Percentiles rank a stretch among this genome's conserved stretches.
These are phyloP conservation scores for Chlamydomonas sphaeroides DNA, from an alignment of 139 green algal genomes.

Conservation along the genomic window DNA sequence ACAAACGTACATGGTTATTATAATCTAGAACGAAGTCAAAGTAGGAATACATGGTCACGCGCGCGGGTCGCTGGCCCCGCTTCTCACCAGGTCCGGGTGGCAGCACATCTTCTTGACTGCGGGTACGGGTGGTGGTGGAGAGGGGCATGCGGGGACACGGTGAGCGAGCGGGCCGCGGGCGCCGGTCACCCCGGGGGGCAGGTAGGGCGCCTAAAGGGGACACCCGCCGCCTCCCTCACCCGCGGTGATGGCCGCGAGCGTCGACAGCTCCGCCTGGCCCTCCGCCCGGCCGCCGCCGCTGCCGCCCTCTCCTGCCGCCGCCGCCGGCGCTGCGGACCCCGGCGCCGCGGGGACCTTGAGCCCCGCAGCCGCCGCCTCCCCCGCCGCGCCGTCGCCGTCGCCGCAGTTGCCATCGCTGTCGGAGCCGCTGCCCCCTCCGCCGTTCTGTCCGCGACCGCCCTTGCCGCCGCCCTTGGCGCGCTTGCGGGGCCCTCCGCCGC, in stretches of 20 bases:
- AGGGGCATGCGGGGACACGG: no score
- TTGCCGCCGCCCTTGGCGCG: neutral
- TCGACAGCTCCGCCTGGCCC: conserved; percentile 13
- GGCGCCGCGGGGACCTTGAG: conserved; percentile 52
- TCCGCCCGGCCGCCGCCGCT: neutral
- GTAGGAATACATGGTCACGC: no score
- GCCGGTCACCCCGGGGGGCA: no score
- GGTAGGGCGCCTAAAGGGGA: no score
- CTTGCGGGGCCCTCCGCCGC: neutral
- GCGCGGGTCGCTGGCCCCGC: no score
- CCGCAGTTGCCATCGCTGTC: neutral
- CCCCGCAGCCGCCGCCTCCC: neutral
- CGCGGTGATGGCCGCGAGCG: conserved; percentile 84
- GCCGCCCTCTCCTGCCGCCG: neutral
- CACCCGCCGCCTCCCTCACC: neutral
- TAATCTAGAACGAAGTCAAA: no score
- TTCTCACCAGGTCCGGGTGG: conserved; percentile 93
- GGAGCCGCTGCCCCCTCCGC: conserved; percentile 46
- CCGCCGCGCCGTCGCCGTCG: conserved; percentile 30
- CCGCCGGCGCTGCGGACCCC: conserved; percentile 41
- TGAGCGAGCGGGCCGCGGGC: no score
- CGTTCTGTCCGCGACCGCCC: conserved; percentile 54
- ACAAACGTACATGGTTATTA: no score
- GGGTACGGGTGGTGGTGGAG: no score
- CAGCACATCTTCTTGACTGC: conserved; percentile 96